Conservation (phyloP, 2,329 filamentous ascomycete genomes). For the Corniculantispora saksenae region DNA sequence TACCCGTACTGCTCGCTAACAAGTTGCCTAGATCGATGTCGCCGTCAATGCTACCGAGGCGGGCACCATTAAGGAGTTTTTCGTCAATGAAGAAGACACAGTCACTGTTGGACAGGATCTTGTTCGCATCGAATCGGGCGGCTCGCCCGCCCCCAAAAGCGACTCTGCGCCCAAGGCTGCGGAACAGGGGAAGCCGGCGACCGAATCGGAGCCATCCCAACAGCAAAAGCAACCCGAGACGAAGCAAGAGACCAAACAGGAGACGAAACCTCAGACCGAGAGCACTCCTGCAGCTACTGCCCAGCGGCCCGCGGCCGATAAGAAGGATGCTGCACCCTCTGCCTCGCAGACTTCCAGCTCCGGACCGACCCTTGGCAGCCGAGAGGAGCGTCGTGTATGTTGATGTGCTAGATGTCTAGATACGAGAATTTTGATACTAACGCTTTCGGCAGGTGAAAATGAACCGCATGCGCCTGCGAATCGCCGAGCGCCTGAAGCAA, state of each 20-base stretch:
- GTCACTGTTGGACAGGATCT: slow-evolving; percentile 93
- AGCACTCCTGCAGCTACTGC: slow-evolving; percentile 9
- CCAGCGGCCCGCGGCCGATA: slow-evolving; percentile 22
- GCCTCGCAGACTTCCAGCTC: slow-evolving; percentile 16
- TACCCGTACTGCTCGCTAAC: not conserved
- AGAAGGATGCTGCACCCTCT: slow-evolving; percentile 29
- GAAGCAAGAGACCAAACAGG: slow-evolving; percentile 30
- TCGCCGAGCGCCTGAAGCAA: slow-evolving; percentile 97
- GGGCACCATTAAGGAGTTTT: slow-evolving; percentile 86
- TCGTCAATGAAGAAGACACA: slow-evolving; percentile 92
- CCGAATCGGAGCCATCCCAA: slow-evolving; percentile 23
- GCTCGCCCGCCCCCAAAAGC: slow-evolving; percentile 44
- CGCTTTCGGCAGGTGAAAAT: slow-evolving; percentile 81
- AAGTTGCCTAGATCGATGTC: slow-evolving; percentile 77
- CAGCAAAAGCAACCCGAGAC: slow-evolving; percentile 30
- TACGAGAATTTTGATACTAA: not conserved
- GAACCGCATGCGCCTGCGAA: slow-evolving; percentile 98
- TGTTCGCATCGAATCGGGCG: slow-evolving; percentile 80
- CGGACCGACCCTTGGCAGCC: slow-evolving; percentile 60
- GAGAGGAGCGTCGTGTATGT: slow-evolving; percentile 85
- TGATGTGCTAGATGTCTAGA: not conserved
- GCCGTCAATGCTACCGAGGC: slow-evolving; percentile 91
- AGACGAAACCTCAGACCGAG: slow-evolving; percentile 33
- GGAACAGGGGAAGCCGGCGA: slow-evolving; percentile 23
- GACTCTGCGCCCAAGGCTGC: slow-evolving; percentile 40